Conservation (phyloP, 2,329 filamentous ascomycete genomes). For the Epichloe hybrida region DNA sequence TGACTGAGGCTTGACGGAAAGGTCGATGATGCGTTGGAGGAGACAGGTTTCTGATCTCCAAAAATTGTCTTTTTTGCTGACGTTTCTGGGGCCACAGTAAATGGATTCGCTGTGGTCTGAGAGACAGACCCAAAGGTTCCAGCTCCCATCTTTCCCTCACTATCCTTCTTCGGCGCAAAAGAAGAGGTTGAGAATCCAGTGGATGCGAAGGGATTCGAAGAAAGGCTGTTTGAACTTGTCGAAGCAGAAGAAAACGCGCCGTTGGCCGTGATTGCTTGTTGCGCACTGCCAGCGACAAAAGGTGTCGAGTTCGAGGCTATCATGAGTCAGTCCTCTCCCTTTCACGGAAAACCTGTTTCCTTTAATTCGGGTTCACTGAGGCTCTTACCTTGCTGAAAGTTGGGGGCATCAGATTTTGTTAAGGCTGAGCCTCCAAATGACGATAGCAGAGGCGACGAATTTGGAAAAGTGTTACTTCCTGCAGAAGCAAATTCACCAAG, state of each 20-base stretch:
- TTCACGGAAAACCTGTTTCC: neutral
- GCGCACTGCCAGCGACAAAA: neutral
- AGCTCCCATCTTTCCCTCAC: neutral
- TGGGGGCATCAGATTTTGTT: neutral
- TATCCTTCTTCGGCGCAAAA: neutral
- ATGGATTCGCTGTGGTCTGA: constrained; percentile 8
- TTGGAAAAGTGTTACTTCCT: neutral
- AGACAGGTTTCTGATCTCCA: constrained; percentile 2
- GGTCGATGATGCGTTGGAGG: neutral
- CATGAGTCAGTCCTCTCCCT: neutral
- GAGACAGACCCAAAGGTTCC: neutral
- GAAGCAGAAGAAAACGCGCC: constrained; percentile 3
- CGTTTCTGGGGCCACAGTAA: constrained; percentile 8
- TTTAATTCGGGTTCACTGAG: neutral
- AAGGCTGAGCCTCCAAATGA: neutral
- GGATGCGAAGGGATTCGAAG: neutral
- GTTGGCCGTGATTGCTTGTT: neutral
- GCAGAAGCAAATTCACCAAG: neutral
- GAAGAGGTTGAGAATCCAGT: neutral
- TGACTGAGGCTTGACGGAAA: neutral
- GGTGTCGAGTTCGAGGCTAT: constrained; percentile 2
- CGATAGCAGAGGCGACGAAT: neutral
- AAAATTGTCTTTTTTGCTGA: constrained; percentile 10
- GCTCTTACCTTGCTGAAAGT: constrained; percentile 1
- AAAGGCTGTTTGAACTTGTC: neutral